A percentile compares a stretch with the other conserved stretches of the same genome.
These are phyloP conservation scores for Aureobasidium leucospermi DNA, from an alignment of 2,329 filamentous ascomycete genomes.

Conservation along the genomic window DNA sequence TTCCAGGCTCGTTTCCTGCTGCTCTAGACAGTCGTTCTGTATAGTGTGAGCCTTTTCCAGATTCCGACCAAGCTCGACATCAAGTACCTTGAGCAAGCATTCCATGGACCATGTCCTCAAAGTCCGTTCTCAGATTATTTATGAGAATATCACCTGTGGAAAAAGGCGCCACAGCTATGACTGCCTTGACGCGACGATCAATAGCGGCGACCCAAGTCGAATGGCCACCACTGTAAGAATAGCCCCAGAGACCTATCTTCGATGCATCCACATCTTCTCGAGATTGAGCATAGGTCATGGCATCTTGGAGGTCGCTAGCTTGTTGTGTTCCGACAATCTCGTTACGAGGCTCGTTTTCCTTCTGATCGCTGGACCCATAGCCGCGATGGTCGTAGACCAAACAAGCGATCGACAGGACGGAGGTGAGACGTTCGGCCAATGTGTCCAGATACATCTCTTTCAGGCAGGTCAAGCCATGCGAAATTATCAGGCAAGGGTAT, in stretches of 20 bases:
- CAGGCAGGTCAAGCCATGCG: slow-evolving; percentile 4
- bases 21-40: not conserved
- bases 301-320: slow-evolving; percentile 30
- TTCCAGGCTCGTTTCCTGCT: slow-evolving; percentile 8
- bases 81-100: not conserved
- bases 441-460: slow-evolving; percentile 12
- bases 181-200: slow-evolving; percentile 35
- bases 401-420: slow-evolving; percentile 19
- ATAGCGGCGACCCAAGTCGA: slow-evolving; percentile 32
- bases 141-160: slow-evolving; percentile 30
- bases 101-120: slow-evolving; percentile 19
- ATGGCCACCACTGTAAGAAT: slow-evolving; percentile 33
- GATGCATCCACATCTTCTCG: slow-evolving; percentile 25
- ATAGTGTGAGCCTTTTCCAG: not conserved
- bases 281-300: slow-evolving; percentile 32
- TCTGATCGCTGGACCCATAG: slow-evolving; percentile 27
- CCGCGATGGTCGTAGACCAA: slow-evolving; percentile 32
- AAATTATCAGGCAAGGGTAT: slow-evolving; percentile 12
- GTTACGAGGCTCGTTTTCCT: slow-evolving; percentile 23
- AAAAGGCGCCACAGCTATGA: slow-evolving; percentile 29
- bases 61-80: not conserved
- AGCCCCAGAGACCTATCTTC: slow-evolving; percentile 33
- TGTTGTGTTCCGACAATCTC: slow-evolving; percentile 29
- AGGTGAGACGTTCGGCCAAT: slow-evolving; percentile 4
- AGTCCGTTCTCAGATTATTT: slow-evolving; percentile 25